phyloP scores from a whole-genome alignment of 176 grass and related monocot species.

The Oryza australiensis region DNA sequence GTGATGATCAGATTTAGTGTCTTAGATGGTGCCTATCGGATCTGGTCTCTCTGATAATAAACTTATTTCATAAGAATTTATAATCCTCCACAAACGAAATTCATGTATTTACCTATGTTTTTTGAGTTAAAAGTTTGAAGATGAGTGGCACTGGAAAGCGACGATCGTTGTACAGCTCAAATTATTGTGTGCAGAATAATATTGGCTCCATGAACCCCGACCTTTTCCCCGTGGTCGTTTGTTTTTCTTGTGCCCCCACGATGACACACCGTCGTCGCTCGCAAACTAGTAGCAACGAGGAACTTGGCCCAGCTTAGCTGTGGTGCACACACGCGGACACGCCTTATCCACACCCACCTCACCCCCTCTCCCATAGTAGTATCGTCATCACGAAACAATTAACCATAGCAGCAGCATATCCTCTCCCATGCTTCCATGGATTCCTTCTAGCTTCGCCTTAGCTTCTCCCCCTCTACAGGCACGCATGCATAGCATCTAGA shows the following conservation, averaged over 20 bases:
- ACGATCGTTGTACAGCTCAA: not conserved
- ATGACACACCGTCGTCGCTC: not conserved
- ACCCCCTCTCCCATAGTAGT: not conserved
- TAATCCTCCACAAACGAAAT: no score
- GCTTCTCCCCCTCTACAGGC: slow-evolving; percentile 11
- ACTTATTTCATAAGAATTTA: no score
- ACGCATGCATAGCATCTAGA: not conserved
- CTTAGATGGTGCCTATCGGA: no score
- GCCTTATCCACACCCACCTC: slow-evolving; percentile 49
- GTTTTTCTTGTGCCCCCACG: not conserved
- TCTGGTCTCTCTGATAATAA: no score
- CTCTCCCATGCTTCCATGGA: slow-evolving; percentile 35
- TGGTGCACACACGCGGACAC: slow-evolving; percentile 58
- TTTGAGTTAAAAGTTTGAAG: no score
- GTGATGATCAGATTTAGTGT: no score
- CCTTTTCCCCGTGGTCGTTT: not conserved
- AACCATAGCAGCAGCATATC: slow-evolving; percentile 35
- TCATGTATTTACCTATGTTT: no score
- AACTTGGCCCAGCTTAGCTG: not conserved
- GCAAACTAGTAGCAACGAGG: no score
- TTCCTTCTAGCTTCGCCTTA: slow-evolving; percentile 20
- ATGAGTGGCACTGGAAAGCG: not conserved
- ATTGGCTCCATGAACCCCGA: not conserved
- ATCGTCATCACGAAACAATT: not conserved
- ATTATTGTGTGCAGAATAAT: no score